phyloP scores from a whole-genome alignment of 352 stramenopile species.

The Globisporangium canariense region DNA sequence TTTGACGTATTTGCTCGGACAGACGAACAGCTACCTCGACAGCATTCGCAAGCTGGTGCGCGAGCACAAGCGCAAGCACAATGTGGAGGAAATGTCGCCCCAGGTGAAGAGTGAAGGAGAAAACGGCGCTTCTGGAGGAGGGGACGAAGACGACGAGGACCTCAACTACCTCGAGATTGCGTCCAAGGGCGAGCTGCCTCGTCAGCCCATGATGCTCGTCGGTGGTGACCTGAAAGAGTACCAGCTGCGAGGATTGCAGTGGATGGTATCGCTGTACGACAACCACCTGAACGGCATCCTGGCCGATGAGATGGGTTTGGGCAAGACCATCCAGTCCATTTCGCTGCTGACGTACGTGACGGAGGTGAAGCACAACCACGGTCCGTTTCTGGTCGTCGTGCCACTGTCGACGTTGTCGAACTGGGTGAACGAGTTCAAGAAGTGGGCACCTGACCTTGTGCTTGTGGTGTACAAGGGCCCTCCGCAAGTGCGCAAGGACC shows the following conservation, averaged over 20 bases:
- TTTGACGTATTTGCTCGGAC: conserved; percentile 94
- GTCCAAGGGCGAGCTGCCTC: conserved; percentile 77
- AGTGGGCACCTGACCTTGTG: conserved; percentile 95
- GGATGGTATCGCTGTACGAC: conserved; percentile 99
- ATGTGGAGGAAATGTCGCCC: conserved; percentile 36
- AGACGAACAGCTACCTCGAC: conserved; percentile 96
- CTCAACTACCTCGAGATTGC: conserved; percentile 85
- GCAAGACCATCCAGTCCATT: conserved; percentile 88
- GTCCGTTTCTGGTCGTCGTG: conserved; percentile 97
- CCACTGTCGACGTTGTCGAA: conserved; percentile 94
- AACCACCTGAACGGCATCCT: conserved; percentile 99
- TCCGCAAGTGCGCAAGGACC: conserved; percentile 77
- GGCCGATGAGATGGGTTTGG: conserved; percentile 95
- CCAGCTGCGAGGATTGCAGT: conserved; percentile 98
- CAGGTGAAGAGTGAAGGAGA: conserved; percentile 16
- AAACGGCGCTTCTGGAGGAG: conserved; percentile 14
- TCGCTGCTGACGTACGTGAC: conserved; percentile 82
- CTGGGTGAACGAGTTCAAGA: conserved; percentile 94
- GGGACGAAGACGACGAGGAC: conserved; percentile 63
- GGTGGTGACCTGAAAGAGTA: conserved; percentile 97
- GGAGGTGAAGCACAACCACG: conserved; percentile 84
- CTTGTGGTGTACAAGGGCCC: conserved; percentile 95
- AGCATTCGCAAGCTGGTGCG: conserved; percentile 93
- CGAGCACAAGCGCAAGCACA: conserved; percentile 84
- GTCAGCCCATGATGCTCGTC: conserved; percentile 95